These are phyloP conservation scores for Trichoderma lentiforme DNA, from an alignment of 2,329 filamentous ascomycete species.

Conservation along the genomic window DNA sequence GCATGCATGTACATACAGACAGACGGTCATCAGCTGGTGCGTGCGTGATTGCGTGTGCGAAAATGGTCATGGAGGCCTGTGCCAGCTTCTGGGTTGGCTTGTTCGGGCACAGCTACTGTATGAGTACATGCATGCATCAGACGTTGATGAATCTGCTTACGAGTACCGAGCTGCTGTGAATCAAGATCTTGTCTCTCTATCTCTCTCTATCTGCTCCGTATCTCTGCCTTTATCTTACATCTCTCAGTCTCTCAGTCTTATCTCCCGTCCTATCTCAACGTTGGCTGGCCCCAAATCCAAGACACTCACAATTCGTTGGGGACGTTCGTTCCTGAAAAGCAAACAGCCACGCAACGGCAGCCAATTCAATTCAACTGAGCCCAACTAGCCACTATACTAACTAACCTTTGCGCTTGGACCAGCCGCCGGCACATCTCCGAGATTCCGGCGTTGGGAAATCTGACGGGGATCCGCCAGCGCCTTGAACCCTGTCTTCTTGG, in stretches of 20 bases:
- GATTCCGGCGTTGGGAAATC: constrained; percentile 14
- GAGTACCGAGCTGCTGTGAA: not conserved
- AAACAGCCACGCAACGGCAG: not conserved
- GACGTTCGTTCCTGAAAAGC: not conserved
- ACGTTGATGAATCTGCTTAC: not conserved
- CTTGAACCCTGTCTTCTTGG: not conserved
- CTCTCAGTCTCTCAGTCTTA: not conserved
- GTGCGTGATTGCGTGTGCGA: not conserved
- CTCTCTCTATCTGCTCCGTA: not conserved
- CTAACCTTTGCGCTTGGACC: not conserved
- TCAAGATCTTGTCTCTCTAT: not conserved
- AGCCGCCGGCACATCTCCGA: constrained; percentile 12
- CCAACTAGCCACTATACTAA: no score
- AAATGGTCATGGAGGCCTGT: not conserved
- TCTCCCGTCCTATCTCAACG: not conserved
- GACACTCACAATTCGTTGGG: not conserved
- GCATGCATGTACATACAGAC: not conserved
- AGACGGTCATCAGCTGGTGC: not conserved
- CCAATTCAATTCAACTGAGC: not conserved
- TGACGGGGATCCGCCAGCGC: not conserved
- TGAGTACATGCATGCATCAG: not conserved
- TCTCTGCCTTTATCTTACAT: not conserved
- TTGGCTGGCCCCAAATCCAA: not conserved
- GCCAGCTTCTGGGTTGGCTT: not conserved
- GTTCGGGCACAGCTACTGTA: not conserved